A percentile compares a stretch with the other conserved stretches of the same genome.
These are phyloP conservation scores for Mycena rebaudengoi DNA, from an alignment of 768 basidiomycete species.

Conservation along the genomic window DNA sequence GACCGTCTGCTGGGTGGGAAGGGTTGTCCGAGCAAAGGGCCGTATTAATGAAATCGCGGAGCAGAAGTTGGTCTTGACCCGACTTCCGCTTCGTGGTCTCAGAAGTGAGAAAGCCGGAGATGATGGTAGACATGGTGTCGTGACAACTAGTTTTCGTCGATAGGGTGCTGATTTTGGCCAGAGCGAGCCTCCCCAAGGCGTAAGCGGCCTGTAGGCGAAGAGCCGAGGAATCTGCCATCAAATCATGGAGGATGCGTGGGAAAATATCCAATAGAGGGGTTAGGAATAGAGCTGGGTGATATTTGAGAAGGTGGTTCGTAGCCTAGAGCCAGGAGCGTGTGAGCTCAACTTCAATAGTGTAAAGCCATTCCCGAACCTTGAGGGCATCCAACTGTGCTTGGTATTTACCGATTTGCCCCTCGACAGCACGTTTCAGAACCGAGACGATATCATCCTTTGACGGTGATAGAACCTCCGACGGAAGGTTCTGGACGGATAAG, in stretches of 20 bases:
- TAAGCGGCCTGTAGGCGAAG: conserved; percentile 62
- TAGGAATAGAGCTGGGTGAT: conserved; percentile 57
- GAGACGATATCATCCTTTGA: conserved; percentile 40
- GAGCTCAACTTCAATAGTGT: not conserved
- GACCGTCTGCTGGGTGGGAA: conserved; percentile 32
- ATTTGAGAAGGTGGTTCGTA: conserved; percentile 42
- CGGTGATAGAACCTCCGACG: conserved; percentile 45
- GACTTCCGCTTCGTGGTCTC: conserved; percentile 9
- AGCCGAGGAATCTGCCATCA: conserved; percentile 37
- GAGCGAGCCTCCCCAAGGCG: conserved; percentile 63
- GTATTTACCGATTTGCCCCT: conserved; percentile 30
- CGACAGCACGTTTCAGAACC: conserved; percentile 47
- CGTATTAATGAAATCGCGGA: conserved; percentile 35
- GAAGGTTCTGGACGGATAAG: conserved; percentile 58
- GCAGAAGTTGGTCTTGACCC: conserved; percentile 16
- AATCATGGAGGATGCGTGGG: conserved; percentile 43
- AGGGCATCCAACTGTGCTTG: conserved; percentile 32
- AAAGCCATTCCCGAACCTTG: conserved; percentile 32
- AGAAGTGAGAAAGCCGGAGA: conserved; percentile 16
- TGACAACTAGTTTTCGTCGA: conserved; percentile 18
- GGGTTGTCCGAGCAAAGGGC: conserved; percentile 37
- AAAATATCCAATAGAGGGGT: conserved; percentile 59
- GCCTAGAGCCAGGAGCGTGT: conserved; percentile 35
- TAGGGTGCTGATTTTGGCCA: conserved; percentile 43
- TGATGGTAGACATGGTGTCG: conserved; percentile 3